Conservation (phyloP, 2,329 filamentous ascomycete species). For the Penicillium frequentans region DNA sequence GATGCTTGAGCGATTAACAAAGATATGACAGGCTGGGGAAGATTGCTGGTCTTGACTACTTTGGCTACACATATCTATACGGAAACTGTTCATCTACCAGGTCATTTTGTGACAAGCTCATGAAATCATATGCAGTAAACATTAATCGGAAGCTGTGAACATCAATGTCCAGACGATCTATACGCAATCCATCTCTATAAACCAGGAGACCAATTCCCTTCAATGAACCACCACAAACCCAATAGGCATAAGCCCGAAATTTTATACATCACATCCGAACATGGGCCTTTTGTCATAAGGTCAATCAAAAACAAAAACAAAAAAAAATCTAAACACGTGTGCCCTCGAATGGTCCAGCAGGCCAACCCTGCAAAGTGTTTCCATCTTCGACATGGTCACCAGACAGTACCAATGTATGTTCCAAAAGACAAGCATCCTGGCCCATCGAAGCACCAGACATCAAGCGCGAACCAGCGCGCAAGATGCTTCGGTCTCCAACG, state of each 20-base stretch:
- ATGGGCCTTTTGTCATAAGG: not conserved
- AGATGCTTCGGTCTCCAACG: slow-evolving; percentile 54
- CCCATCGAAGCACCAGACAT: slow-evolving; percentile 57
- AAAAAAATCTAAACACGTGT: slow-evolving; percentile 8
- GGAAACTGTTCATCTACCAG: not conserved
- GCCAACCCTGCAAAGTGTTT: slow-evolving; percentile 57
- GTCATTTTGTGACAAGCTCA: not conserved
- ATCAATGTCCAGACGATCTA: not conserved
- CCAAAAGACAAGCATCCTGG: slow-evolving; percentile 54
- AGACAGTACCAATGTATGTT: slow-evolving; percentile 59
- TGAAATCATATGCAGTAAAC: not conserved
- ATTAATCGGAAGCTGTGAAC: not conserved
- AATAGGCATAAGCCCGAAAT: not conserved
- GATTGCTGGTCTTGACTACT: no score
- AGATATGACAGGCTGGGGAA: no score
- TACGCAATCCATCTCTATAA: not conserved
- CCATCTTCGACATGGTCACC: slow-evolving; percentile 56
- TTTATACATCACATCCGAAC: not conserved
- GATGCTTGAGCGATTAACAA: no score
- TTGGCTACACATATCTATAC: no score
- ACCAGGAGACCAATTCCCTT: not conserved
- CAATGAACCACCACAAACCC: not conserved
- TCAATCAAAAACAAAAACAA: not conserved
- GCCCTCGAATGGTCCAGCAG: slow-evolving; percentile 45
- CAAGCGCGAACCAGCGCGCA: slow-evolving; percentile 54